These are phyloP conservation scores for Saturnispora diversa DNA, from an alignment of 805 yeast genomes.

Conservation along the genomic window DNA sequence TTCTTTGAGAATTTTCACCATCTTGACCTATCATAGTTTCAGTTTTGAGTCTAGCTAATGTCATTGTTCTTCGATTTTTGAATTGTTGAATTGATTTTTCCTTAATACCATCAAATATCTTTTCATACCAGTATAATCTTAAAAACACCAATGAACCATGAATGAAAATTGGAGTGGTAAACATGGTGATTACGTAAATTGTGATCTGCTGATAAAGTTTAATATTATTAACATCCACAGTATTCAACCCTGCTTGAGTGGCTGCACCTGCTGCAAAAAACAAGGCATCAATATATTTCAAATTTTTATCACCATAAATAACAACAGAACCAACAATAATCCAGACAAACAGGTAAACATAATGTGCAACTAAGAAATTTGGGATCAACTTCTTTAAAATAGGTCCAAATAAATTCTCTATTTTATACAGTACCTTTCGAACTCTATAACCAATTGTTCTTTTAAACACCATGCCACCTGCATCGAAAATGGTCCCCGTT, in stretches of 20 bases:
- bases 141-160: slow-evolving; percentile 71
- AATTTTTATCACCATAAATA: slow-evolving; percentile 64
- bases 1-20: slow-evolving; percentile 15
- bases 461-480: slow-evolving; percentile 12
- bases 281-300: slow-evolving; percentile 67
- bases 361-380: slow-evolving; percentile 58
- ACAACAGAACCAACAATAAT: slow-evolving; percentile 63
- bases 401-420: slow-evolving; percentile 36
- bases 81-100: slow-evolving; percentile 69
- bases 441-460: slow-evolving; percentile 26
- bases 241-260: slow-evolving; percentile 90
- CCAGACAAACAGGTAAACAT: slow-evolving; percentile 56
- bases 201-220: slow-evolving; percentile 73
- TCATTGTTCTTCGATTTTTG: slow-evolving; percentile 73
- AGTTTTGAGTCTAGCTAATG: slow-evolving; percentile 44
- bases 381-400: slow-evolving; percentile 37
- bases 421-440: slow-evolving; percentile 31
- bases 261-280: slow-evolving; percentile 69
- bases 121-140: slow-evolving; percentile 83
- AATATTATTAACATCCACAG: slow-evolving; percentile 59
- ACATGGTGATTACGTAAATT: slow-evolving; percentile 50
- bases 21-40: slow-evolving; percentile 22
- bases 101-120: slow-evolving; percentile 76
- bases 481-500: slow-evolving; percentile 11
- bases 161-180: slow-evolving; percentile 83